Base-by-base conservation (phyloP, 2,329 filamentous ascomycete genomes). In the Fusarium torulosum region DNA sequence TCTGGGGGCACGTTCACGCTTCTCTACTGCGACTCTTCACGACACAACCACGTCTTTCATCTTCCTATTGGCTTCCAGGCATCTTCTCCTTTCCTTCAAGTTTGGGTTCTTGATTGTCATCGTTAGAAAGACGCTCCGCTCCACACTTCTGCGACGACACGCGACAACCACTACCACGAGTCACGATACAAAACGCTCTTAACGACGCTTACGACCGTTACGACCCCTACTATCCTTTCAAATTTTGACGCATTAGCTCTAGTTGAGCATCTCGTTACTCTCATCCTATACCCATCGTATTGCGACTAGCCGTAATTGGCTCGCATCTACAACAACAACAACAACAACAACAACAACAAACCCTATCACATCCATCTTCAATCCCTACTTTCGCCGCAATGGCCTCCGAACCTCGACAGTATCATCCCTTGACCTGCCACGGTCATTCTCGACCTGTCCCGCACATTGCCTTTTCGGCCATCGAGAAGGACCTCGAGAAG, bases 371-470 rank as follows among this genome's bases (percentile, higher is more conserved):
- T 50, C 38, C 19, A 55, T 51, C 21, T 35, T 59, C 49, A 31
- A 47, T 60, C 45, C 31, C 41, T 20, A 25, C 17, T 38, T 31
- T 42, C 49, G 55, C 63, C 68, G 72, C 57, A 63, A 80, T 80
- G 78, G 74, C 78, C 61, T 69, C 76, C 15, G 79, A 81, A 67
- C 56, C 53, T 61, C 82, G 85, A 53, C 85, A 86, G 78, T 93
- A 94, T 59, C 93, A 97, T 54, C 94, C 94, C 57, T 82, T 97
- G 78, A 97, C 94, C 70, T 97, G 94, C 79, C 94, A 97, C 79
- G 94, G 94, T 66, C 94, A 97, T 79, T 97, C 94, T 52, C 89
- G 94, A 61, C 94, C 94, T 2, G 94, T 97, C 53, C 93, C 94
- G 8, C 94, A 97, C 79, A 87, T 97, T 74, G 91, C 89, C 78